Conservation (phyloP, 2,329 filamentous ascomycete genomes). For the Aspergillus phoenicis region DNA sequence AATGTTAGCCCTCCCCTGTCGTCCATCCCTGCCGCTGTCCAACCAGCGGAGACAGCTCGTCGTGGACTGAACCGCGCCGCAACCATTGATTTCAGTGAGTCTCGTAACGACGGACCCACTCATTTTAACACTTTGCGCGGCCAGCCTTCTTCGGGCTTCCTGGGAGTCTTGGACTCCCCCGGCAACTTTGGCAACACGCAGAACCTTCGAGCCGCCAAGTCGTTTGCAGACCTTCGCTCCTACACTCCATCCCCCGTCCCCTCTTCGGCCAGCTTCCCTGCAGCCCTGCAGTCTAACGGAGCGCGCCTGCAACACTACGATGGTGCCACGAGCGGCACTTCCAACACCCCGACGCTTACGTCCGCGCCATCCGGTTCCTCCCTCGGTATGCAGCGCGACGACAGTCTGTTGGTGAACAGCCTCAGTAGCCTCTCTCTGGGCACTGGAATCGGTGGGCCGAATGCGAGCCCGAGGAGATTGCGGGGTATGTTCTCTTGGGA, state of each 20-base stretch:
- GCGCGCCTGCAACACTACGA: conserved; percentile 62
- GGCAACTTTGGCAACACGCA: conserved; percentile 67
- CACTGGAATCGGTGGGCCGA: conserved; percentile 47
- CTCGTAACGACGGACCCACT: conserved; percentile 69
- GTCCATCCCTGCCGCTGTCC: conserved; percentile 64
- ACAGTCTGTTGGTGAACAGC: conserved; percentile 64
- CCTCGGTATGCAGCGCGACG: conserved; percentile 56
- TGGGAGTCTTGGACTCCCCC: conserved; percentile 83
- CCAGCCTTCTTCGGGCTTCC: conserved; percentile 76
- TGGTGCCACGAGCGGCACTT: conserved; percentile 58
- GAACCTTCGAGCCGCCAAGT: conserved; percentile 90
- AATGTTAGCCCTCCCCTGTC: conserved; percentile 65
- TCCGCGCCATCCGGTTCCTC: conserved; percentile 57
- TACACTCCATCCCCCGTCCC: conserved; percentile 92
- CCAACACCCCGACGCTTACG: conserved; percentile 68
- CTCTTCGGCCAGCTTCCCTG: conserved; percentile 84
- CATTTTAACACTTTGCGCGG: conserved; percentile 74
- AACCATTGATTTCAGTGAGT: conserved; percentile 93
- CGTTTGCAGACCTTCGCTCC: conserved; percentile 90
- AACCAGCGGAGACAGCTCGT: conserved; percentile 74
- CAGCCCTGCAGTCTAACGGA: conserved; percentile 65
- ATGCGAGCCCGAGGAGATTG: conserved; percentile 60
- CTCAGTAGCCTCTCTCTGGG: conserved; percentile 63
- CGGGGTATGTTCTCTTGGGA: conserved; percentile 65
- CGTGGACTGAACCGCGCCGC: conserved; percentile 88